These are phyloP conservation scores for Lepiota venenata DNA, from an alignment of 768 basidiomycete genomes.

Conservation along the genomic window DNA sequence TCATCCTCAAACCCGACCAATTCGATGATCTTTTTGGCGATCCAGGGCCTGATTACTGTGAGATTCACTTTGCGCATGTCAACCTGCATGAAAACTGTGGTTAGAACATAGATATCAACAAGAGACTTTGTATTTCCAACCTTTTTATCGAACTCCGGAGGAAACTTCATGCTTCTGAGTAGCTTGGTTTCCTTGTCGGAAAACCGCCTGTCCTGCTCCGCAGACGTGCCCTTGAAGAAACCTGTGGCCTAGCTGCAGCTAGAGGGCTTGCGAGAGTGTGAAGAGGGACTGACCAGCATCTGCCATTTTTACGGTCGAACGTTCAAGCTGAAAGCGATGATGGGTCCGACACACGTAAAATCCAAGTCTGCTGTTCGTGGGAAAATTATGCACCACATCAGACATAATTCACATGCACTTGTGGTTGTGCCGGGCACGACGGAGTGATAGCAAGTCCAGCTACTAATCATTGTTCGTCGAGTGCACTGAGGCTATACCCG, in stretches of 20 bases:
- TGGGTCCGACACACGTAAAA: not conserved
- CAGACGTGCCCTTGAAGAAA: slow-evolving; percentile 89
- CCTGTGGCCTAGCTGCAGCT: slow-evolving; percentile 33
- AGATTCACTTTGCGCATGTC: slow-evolving; percentile 96
- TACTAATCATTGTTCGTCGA: too few relatives aligned
- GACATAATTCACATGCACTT: too few relatives aligned
- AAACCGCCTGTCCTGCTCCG: slow-evolving; percentile 90
- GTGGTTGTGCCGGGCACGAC: too few relatives aligned
- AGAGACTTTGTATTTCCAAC: slow-evolving; percentile 27
- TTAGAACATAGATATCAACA: not conserved
- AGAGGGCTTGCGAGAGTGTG: too few relatives aligned
- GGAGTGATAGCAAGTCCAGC: too few relatives aligned
- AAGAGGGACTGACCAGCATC: slow-evolving; percentile 14
- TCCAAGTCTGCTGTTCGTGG: too few relatives aligned
- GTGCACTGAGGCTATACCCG: too few relatives aligned
- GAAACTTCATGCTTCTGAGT: slow-evolving; percentile 88
- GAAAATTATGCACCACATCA: too few relatives aligned
- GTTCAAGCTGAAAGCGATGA: slow-evolving; percentile 1
- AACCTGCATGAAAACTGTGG: slow-evolving; percentile 44
- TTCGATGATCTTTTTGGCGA: slow-evolving; percentile 88
- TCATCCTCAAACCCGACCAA: slow-evolving; percentile 96
- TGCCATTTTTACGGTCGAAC: slow-evolving; percentile 12
- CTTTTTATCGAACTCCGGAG: slow-evolving; percentile 86
- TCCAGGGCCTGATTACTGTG: slow-evolving; percentile 90
- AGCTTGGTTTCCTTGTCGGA: slow-evolving; percentile 93